Evolutionary conservation across 331 rosid species (phyloP), one percentile per base, ranked within the genome.

Genomic region (Quercus lobata): DNA sequence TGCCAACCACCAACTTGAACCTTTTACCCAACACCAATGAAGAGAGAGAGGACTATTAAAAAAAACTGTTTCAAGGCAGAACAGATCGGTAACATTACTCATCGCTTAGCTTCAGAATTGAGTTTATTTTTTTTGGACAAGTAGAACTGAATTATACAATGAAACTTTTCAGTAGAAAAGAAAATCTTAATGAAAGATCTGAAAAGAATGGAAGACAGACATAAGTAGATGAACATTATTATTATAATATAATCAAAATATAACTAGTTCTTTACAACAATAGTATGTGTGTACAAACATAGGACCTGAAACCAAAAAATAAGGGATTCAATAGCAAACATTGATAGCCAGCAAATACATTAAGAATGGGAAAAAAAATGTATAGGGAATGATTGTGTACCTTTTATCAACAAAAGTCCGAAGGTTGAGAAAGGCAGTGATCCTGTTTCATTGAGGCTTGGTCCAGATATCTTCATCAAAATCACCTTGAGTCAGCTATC

Each of bases 401-500:
- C 88, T 81, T 73, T 24, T 18, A 71, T 84, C 37, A 70, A 54
- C 25, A 46, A 55, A 66, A 69, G 74, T 68, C 62, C 11, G 1
- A 71, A 71, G 57, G 21, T 77, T 71, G 79, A 63, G 18, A 29
- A 29, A 25, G 27, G 56, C 22, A 21, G 75, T 14, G 27, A 53
- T 61, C 73, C 34, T 35, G n/a, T 75, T 69, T 4, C 53, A 54
- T 41, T 29, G 72, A 71, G 17, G 34, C 72, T 72, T 72, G 21
- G 73, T 69, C 58, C 69, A 80, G 77, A 72, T 78, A 73, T 78
- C 81, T 66, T 79, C 83, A 78, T 81, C 34, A 80, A 75, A 63
- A 80, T 75, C 58, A 54, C 76, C 83, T 72, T 77, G 79, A 60
- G 15, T 68, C 74, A 76, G 82, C 76, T 54, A 76, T 94, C 93